Percentiles rank a stretch among this genome's conserved stretches.
Evolutionary conservation across 345 rosid genomes (phyloP).

Genomic region (Citrus cavaleriei): DNA sequence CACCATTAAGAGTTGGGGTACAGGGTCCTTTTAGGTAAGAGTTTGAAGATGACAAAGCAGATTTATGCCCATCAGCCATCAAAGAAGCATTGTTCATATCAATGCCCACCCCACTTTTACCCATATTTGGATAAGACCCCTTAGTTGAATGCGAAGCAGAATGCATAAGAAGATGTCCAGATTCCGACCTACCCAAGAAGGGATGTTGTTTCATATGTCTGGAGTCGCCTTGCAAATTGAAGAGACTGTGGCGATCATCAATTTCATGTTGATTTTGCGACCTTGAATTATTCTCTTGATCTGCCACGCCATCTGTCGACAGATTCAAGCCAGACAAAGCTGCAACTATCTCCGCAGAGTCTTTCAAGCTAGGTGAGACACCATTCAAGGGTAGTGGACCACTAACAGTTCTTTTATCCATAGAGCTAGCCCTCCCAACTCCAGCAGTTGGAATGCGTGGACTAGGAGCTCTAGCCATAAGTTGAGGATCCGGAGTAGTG

Average conservation of each 20-base stretch:
- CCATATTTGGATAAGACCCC: conserved; percentile 12
- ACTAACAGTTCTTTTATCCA: conserved; percentile 39
- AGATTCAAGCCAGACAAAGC: conserved; percentile 60
- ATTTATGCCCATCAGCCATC: conserved; percentile 17
- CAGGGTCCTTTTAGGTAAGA: conserved; percentile 35
- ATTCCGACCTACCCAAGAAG: conserved; percentile 21
- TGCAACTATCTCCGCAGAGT: conserved; percentile 40
- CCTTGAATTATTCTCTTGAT: conserved; percentile 34
- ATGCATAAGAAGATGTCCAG: conserved; percentile 17
- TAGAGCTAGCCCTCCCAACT: conserved; percentile 41
- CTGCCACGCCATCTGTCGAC: conserved; percentile 31
- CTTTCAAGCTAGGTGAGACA: conserved; percentile 32
- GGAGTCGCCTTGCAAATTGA: conserved; percentile 33
- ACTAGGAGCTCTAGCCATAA: conserved; percentile 52
- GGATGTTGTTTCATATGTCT: conserved; percentile 22
- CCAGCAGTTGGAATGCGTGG: conserved; percentile 60
- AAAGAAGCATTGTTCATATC: conserved; percentile 13
- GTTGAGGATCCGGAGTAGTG: conserved; percentile 62
- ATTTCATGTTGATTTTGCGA: conserved; percentile 26
- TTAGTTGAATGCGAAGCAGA: conserved; percentile 14
- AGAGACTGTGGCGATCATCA: conserved; percentile 35
- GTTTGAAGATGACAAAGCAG: conserved; percentile 23
- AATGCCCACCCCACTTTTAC: conserved; percentile 12
- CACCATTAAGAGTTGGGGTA: conserved; percentile 29
- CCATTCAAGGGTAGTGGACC: conserved; percentile 37